phyloP scores from a whole-genome alignment of 2,329 filamentous ascomycete genomes.

The Zymoseptoria pseudotritici region DNA sequence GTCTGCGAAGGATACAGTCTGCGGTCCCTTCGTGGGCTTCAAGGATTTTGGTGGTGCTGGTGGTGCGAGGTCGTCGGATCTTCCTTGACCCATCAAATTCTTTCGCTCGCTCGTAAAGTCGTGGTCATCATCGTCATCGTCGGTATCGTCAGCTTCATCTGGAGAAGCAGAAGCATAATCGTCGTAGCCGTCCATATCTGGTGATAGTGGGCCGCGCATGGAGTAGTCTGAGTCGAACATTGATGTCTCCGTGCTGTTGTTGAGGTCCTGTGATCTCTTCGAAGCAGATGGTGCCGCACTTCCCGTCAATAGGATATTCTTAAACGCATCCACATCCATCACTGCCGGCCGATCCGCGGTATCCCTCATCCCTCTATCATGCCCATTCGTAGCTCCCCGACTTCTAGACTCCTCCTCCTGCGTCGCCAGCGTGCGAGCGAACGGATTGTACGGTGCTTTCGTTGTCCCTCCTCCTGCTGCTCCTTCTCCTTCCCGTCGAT shows the following conservation, averaged over 20 bases:
- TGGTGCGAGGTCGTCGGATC: constrained; percentile 40
- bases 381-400: background rate
- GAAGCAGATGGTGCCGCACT: constrained; percentile 35
- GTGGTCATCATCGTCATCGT: constrained; percentile 34
- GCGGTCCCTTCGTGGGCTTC: constrained; percentile 53
- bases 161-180: constrained; percentile 10
- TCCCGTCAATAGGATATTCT: constrained; percentile 65
- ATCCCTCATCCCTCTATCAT: constrained; percentile 3
- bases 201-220: constrained; percentile 39
- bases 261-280: constrained; percentile 26
- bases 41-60: constrained; percentile 63
- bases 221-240: constrained; percentile 44
- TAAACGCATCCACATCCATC: constrained; percentile 71
- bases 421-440: constrained; percentile 27
- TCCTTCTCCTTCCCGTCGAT: background rate
- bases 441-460: constrained; percentile 29
- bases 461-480: constrained; percentile 1
- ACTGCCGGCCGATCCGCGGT: constrained; percentile 20
- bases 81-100: constrained; percentile 36
- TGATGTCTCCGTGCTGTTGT: constrained; percentile 49
- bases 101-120: constrained; percentile 25
- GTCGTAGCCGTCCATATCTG: constrained; percentile 43
- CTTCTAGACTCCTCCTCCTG: constrained; percentile 2
- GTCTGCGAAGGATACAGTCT: constrained; percentile 28
- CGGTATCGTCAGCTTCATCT: constrained; percentile 26